These are phyloP conservation scores for Euclidium syriacum DNA, from an alignment of 345 rosid species.

Conservation along the genomic window DNA sequence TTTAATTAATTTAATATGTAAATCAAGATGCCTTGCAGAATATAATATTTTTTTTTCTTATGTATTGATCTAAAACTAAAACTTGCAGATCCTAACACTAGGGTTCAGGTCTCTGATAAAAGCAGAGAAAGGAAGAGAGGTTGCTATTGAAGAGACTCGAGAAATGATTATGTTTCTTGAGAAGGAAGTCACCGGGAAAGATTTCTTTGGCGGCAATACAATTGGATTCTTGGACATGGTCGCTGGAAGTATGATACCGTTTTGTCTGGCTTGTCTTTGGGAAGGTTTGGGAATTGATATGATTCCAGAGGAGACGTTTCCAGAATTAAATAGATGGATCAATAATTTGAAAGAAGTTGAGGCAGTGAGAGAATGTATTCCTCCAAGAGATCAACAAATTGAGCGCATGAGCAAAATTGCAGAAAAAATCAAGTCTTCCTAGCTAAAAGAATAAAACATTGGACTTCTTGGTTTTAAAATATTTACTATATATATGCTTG, in stretches of 20 bases:
- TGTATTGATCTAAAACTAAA: neutral
- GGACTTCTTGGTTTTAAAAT: neutral
- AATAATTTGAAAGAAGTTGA: neutral
- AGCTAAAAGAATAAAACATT: neutral
- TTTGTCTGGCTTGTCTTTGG: constrained; percentile 3
- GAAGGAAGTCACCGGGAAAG: constrained; percentile 23
- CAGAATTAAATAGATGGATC: neutral
- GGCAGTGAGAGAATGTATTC: constrained; percentile 7
- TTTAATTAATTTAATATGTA: too few relatives aligned
- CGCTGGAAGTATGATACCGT: constrained; percentile 1
- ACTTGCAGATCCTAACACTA: neutral
- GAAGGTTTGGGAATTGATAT: constrained; percentile 17
- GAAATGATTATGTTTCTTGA: constrained; percentile 19
- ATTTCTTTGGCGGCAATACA: constrained; percentile 31
- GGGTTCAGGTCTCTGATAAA: neutral
- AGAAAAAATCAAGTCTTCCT: neutral
- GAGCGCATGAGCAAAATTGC: neutral
- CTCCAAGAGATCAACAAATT: constrained; percentile 1
- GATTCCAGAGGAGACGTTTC: neutral
- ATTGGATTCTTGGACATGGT: constrained; percentile 28
- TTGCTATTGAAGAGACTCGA: constrained; percentile 10
- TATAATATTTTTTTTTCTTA: too few relatives aligned
- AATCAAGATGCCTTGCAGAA: too few relatives aligned
- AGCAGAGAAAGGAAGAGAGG: neutral
- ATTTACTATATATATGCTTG: neutral